Conservation (phyloP, 2,329 filamentous ascomycete species). For the Diaporthe nobilis region DNA sequence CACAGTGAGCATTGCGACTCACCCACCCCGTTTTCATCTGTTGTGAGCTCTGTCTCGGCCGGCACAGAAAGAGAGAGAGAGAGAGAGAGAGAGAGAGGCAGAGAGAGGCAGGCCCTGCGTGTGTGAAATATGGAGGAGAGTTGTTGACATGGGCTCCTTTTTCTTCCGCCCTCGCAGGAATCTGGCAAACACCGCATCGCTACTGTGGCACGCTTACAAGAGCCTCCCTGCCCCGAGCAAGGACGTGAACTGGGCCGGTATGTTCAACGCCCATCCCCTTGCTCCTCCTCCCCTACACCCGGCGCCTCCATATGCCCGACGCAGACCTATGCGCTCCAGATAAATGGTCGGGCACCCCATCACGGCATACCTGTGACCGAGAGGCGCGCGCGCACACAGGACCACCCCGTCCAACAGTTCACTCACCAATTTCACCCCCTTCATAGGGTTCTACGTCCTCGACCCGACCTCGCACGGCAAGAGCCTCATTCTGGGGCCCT, state of each 20-base stretch:
- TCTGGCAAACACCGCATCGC: slow-evolving; percentile 80
- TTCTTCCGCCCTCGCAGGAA: slow-evolving; percentile 67
- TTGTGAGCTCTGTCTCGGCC: not conserved
- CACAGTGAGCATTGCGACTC: slow-evolving; percentile 25
- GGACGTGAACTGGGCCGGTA: slow-evolving; percentile 83
- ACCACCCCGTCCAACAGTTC: not conserved
- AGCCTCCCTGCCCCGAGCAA: slow-evolving; percentile 76
- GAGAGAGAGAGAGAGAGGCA: not conserved
- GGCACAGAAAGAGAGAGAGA: not conserved
- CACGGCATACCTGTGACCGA: not conserved
- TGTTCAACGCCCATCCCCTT: slow-evolving; percentile 13
- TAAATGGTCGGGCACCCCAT: slow-evolving; percentile 7
- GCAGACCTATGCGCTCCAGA: slow-evolving; percentile 8
- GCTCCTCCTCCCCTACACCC: not conserved
- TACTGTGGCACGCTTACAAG: slow-evolving; percentile 85
- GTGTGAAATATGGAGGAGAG: not conserved
- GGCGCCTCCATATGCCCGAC: not conserved
- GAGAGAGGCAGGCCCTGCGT: not conserved
- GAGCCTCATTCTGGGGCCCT: slow-evolving; percentile 80
- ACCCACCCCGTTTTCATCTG: not conserved
- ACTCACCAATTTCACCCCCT: not conserved
- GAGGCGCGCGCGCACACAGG: too few species aligned
- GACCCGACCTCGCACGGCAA: slow-evolving; percentile 60
- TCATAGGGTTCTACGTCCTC: slow-evolving; percentile 79
- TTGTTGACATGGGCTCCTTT: not conserved